Percentiles rank a stretch among this genome's conserved stretches.
These are phyloP conservation scores for Gentiana dahurica DNA, from an alignment of 257 asterid genomes.

Conservation along the genomic window DNA sequence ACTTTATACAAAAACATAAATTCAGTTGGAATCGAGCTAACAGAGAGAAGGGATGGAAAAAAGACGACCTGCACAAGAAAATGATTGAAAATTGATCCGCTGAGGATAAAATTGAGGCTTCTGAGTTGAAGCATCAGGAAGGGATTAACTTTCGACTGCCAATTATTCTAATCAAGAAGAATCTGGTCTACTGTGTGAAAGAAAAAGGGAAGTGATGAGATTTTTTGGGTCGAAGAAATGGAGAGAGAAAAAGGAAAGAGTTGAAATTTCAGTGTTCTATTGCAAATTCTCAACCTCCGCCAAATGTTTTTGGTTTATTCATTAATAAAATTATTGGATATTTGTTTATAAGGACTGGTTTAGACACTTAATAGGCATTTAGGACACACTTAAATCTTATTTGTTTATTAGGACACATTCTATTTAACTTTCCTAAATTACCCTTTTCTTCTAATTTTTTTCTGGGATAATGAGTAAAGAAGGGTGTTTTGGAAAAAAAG, in stretches of 20 bases:
- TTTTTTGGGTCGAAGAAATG: not conserved
- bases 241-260: not conserved
- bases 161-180: constrained; percentile 9
- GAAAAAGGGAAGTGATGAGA: not conserved
- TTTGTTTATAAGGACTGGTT: too few relatives aligned
- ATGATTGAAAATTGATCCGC: constrained; percentile 7
- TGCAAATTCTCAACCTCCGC: too few relatives aligned
- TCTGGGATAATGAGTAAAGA: too few relatives aligned
- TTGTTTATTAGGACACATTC: too few relatives aligned
- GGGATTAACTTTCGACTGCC: constrained; percentile 2
- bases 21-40: not conserved
- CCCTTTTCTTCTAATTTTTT: too few relatives aligned
- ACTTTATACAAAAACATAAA: not conserved
- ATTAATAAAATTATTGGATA: too few relatives aligned
- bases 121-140: not conserved
- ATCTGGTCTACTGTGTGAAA: constrained; percentile 6
- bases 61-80: constrained; percentile 4
- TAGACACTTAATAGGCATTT: too few relatives aligned
- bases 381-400: too few relatives aligned
- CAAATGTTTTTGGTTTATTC: too few relatives aligned
- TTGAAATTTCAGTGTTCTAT: too few relatives aligned
- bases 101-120: constrained; percentile 3
- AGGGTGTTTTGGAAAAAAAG: too few relatives aligned
- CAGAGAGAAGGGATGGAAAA: not conserved
- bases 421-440: too few relatives aligned